phyloP scores from a whole-genome alignment of 352 stramenopile genomes.

The Pythium guiyangense region DNA sequence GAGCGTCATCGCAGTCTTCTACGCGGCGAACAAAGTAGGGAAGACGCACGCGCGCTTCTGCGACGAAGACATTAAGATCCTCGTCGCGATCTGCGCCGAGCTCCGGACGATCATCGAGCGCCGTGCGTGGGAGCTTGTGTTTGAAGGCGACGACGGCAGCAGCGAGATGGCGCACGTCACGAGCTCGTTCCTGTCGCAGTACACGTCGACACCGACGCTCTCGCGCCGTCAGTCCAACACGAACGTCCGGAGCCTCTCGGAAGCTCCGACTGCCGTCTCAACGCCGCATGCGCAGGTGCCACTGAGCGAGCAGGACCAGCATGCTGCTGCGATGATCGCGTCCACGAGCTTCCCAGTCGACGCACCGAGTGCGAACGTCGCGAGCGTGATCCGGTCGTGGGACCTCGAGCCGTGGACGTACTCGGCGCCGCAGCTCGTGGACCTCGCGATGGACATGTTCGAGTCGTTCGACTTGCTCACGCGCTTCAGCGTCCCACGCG shows the following conservation, averaged over 20 bases:
- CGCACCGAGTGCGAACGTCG: background rate
- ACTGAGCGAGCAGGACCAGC: constrained; percentile 22
- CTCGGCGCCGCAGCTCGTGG: constrained; percentile 57
- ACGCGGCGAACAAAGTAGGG: constrained; percentile 74
- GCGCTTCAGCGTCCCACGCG: constrained; percentile 44
- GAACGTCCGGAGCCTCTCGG: constrained; percentile 16
- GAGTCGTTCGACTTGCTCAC: constrained; percentile 59
- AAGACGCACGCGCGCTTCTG: constrained; percentile 36
- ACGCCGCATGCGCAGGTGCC: background rate
- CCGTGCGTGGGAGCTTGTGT: constrained; percentile 71
- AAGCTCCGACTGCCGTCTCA: constrained; percentile 7
- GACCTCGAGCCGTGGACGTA: constrained; percentile 59
- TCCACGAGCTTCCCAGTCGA: constrained; percentile 24
- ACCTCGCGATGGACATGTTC: constrained; percentile 70
- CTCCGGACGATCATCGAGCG: constrained; percentile 60
- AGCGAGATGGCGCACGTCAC: constrained; percentile 47
- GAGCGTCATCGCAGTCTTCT: constrained; percentile 74
- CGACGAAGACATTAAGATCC: constrained; percentile 58
- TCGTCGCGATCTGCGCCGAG: constrained; percentile 61
- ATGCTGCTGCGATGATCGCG: constrained; percentile 30
- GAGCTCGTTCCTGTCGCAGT: constrained; percentile 71
- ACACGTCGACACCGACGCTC: constrained; percentile 49
- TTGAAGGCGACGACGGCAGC: constrained; percentile 35
- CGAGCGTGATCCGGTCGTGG: constrained; percentile 32
- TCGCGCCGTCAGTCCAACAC: constrained; percentile 18